phyloP scores from a whole-genome alignment of 192 early-diverging fungal genomes.

The Coemansia sp. region DNA sequence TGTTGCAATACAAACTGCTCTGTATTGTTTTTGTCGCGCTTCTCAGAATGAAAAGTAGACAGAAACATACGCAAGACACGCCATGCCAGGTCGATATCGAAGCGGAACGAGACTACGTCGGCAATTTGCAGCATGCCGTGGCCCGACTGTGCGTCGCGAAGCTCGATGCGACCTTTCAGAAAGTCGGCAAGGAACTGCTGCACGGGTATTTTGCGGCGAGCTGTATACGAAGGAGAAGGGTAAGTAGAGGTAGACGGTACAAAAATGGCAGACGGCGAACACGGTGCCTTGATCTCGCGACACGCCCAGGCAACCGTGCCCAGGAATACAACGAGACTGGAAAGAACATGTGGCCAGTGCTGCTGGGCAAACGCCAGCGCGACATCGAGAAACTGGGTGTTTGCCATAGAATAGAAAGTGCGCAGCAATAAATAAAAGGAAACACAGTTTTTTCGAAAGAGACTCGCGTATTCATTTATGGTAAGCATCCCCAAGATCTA shows the following conservation, averaged over 20 bases:
- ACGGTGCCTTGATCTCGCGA: slow-evolving; percentile 25
- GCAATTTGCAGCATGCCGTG: slow-evolving; percentile 35
- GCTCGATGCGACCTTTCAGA: slow-evolving; percentile 43
- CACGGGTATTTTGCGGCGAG: slow-evolving; percentile 29
- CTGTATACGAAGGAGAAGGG: slow-evolving; percentile 44
- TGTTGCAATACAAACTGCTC: slow-evolving; percentile 32
- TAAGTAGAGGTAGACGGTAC: slow-evolving; percentile 54
- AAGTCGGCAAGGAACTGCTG: slow-evolving; percentile 48
- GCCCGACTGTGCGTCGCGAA: slow-evolving; percentile 49
- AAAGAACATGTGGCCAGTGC: slow-evolving; percentile 23
- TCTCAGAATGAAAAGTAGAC: slow-evolving; percentile 22
- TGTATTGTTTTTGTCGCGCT: slow-evolving; percentile 18
- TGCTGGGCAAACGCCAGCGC: slow-evolving; percentile 10
- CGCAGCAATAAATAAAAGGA: slow-evolving; percentile 6
- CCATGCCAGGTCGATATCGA: slow-evolving; percentile 24
- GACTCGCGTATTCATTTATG: not conserved
- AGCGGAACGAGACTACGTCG: slow-evolving; percentile 39
- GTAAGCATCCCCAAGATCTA: too few species aligned
- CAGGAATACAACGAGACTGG: slow-evolving; percentile 20
- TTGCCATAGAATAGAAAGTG: slow-evolving; percentile 4
- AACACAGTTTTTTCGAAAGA: not conserved
- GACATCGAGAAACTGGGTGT: slow-evolving; percentile 10
- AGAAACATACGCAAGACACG: slow-evolving; percentile 26
- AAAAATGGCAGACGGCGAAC: slow-evolving; percentile 33
- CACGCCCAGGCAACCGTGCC: slow-evolving; percentile 27